phyloP scores from a whole-genome alignment of 805 yeast species.

The Brettanomyces bruxellensis region DNA sequence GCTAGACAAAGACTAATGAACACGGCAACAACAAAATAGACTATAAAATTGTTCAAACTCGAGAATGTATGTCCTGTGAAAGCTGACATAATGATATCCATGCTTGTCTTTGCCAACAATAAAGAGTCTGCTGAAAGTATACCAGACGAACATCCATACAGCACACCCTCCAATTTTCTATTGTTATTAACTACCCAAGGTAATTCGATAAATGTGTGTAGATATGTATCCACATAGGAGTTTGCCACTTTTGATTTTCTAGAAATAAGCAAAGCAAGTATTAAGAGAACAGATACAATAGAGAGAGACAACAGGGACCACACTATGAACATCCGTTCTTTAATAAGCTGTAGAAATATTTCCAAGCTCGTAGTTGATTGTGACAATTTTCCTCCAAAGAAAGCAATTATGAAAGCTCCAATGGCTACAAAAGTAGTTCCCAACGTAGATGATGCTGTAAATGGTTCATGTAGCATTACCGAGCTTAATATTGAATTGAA shows the following conservation, averaged over 20 bases:
- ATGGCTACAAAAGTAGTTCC: slow-evolving; percentile 63
- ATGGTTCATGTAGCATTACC: slow-evolving; percentile 56
- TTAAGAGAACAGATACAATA: slow-evolving; percentile 20
- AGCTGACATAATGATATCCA: slow-evolving; percentile 52
- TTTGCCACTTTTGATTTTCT: slow-evolving; percentile 3
- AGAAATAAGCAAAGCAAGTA: slow-evolving; percentile 19
- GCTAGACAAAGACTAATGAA: slow-evolving; percentile 58
- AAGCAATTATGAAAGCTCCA: slow-evolving; percentile 76
- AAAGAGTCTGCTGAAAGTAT: slow-evolving; percentile 79
- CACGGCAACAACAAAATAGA: slow-evolving; percentile 42
- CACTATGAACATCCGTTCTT: slow-evolving; percentile 36
- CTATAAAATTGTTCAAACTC: slow-evolving; percentile 28
- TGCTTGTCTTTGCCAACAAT: slow-evolving; percentile 74
- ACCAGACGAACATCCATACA: slow-evolving; percentile 65
- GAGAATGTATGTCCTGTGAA: slow-evolving; percentile 23
- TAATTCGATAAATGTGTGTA: background rate
- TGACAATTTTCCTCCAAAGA: slow-evolving; percentile 58
- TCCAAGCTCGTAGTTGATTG: slow-evolving; percentile 44
- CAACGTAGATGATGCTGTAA: slow-evolving; percentile 43
- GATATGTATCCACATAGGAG: background rate
- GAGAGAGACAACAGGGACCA: slow-evolving; percentile 44
- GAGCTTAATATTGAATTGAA: slow-evolving; percentile 74
- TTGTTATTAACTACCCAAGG: slow-evolving; percentile 10
- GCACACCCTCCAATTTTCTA: slow-evolving; percentile 38
- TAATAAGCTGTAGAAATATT: slow-evolving; percentile 35